A percentile compares a stretch with the other conserved stretches of the same genome.
These are phyloP conservation scores for Penicillium sp. DNA, from an alignment of 2,329 filamentous ascomycete genomes.

Conservation along the genomic window DNA sequence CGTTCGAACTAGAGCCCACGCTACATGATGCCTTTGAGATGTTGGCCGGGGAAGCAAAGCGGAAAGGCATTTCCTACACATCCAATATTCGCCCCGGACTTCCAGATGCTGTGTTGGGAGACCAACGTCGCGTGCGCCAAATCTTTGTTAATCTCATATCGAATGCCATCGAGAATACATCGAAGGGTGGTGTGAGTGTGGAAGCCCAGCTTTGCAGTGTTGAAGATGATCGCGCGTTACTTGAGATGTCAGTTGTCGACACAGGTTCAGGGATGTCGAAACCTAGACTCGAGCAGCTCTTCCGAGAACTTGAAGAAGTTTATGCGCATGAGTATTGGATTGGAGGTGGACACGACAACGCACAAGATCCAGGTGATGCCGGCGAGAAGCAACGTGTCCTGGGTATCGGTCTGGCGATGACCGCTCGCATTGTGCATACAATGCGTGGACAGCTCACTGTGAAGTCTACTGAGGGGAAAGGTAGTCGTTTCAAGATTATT, in stretches of 20 bases:
- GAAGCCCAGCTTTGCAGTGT: constrained; percentile 61
- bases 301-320: constrained; percentile 68
- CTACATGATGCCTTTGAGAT: constrained; percentile 75
- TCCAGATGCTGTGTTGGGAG: constrained; percentile 71
- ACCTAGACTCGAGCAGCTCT: constrained; percentile 59
- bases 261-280: constrained; percentile 67
- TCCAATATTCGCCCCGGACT: constrained; percentile 68
- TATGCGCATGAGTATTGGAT: constrained; percentile 51
- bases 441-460: constrained; percentile 86
- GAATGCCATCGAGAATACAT: constrained; percentile 81
- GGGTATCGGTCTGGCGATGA: constrained; percentile 81
- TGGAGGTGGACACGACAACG: constrained; percentile 33
- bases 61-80: constrained; percentile 73
- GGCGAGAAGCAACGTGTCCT: constrained; percentile 52
- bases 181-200: constrained; percentile 65
- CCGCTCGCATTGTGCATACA: constrained; percentile 82
- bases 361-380: not conserved
- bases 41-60: constrained; percentile 71
- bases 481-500: constrained; percentile 79
- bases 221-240: constrained; percentile 56
- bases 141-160: constrained; percentile 79
- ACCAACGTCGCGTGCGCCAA: constrained; percentile 75
- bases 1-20: constrained; percentile 71
- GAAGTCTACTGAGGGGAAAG: constrained; percentile 79
- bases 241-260: constrained; percentile 77